phyloP scores from a whole-genome alignment of 2,329 filamentous ascomycete genomes.

The Nigrograna mackinnonii region DNA sequence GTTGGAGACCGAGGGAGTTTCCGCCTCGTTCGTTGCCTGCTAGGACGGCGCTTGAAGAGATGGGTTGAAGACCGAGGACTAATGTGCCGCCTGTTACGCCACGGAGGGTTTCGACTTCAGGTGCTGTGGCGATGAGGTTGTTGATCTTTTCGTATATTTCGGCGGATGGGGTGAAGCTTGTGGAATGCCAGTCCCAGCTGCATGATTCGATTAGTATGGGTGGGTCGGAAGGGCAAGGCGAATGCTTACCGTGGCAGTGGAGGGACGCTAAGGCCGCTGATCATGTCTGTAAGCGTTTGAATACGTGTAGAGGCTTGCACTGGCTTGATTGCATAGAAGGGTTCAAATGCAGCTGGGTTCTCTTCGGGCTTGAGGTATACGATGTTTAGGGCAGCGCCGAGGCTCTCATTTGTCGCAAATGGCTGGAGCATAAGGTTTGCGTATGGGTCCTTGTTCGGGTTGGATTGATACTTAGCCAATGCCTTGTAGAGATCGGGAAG shows the following conservation, averaged over 20 bases:
- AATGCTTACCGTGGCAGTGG: neutral
- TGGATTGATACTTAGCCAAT: conserved; percentile 4
- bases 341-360: conserved; percentile 4
- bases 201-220: neutral
- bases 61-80: conserved; percentile 5
- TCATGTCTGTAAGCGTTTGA: conserved; percentile 2
- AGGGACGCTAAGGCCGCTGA: conserved; percentile 1
- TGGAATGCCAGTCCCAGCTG: conserved; percentile 5
- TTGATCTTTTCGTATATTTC: conserved; percentile 3
- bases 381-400: conserved; percentile 7
- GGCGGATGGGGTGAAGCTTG: conserved; percentile 2
- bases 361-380: conserved; percentile 11
- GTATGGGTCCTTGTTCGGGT: conserved; percentile 3
- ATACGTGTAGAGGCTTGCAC: conserved; percentile 1
- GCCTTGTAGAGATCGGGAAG: conserved; percentile 1
- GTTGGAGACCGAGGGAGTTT: conserved; percentile 3
- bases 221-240: neutral
- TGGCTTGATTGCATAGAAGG: conserved; percentile 3
- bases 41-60: conserved; percentile 1
- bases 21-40: conserved; percentile 2
- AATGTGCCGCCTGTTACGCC: neutral
- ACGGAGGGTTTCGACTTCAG: neutral
- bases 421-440: conserved; percentile 6
- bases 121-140: neutral
- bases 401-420: conserved; percentile 1